Evolutionary conservation across 768 basidiomycete species (phyloP), one percentile per base, ranked within the genome.

Genomic region (Xanthoconium stramineum): DNA sequence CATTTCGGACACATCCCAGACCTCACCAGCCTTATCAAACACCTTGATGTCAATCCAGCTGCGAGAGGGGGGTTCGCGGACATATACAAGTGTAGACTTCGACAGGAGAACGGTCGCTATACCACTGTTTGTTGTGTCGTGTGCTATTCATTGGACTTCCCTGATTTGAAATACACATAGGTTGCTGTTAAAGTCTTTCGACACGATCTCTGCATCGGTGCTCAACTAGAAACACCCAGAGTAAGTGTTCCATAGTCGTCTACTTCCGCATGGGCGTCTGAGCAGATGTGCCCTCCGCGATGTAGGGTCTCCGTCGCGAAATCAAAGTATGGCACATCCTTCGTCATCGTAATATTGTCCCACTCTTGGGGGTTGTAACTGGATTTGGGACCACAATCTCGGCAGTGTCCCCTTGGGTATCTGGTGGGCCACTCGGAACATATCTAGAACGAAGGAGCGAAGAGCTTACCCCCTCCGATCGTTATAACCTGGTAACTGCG

Each of bases 241-340:
- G 40, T 52, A 40, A 44, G 40, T 12, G 1, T 43, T 15, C 20
- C 28, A 19, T 30, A 19, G 17, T 14, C 14, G 17, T 15, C 13
- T 7, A 28, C 37, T 6, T 44, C 6, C 15, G 28, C 20, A 36
- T 14, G 7, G 6, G 7, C 30, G 5, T 29, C 6, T 30, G 12
- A 39, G 20, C 47, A 15, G 47, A 24, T 24, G 14, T 37, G 8
- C 45, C 9, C 10, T 32, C 30, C 9, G 28, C n/a, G 28, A 28
- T 20, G 40, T n/a, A 52, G 50, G 8, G 40, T 43, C 42, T 52
- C 14, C 50, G 50, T 20, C 50, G 50, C 32, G 50, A 52, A 24
- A 52, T 52, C 10, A 52, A 52, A 43, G 50, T 43, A 43, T 52
- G 50, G 50, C 50, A 52, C 35, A 19, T 12, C 50, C 40, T 52